Evolutionary conservation across 2,329 filamentous ascomycete species (phyloP), one percentile per base, ranked within the genome.

Genomic region (Venturia aucupariae): DNA sequence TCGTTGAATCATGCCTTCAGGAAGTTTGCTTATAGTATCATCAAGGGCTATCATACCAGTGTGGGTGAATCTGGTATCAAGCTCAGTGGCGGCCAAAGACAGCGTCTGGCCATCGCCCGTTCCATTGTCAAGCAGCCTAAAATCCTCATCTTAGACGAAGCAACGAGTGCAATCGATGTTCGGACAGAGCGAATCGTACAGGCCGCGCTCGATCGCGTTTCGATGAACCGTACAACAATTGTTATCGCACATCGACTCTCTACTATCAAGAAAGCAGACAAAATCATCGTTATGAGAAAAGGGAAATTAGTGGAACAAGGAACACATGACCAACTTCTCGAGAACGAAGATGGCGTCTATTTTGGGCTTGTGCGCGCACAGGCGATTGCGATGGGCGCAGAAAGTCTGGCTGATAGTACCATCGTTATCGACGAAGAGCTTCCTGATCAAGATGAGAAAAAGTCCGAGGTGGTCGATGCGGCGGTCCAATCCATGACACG

Each of bases 71-170:
- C 83, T 35, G 90, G 90, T 4, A 87, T 88, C 60, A 90, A 90
- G 71, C 78, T 95, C 1, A 91, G 88, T 13, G 89, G 90, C n/a
- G 91, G 91, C 0, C 90, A 96, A 72, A 84, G 90, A n/a, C 90
- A 95, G 72, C 84, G 91, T 5, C 82, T 95, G 30, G 87, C 89
- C 2, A 91, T 92, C 67, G 89, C 88, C 0, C 80, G 89, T 8
- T 86, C 86, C 13, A 85, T 91, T 35, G 80, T 91, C 63, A 84
- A 86, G 57, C 78, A 85, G 61, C 88, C 88, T 0, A 76, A 79
- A 0, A 83, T 92, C 1, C 75, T 92, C 3, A 82, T 92, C 6
- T 77, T 94, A 8, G 89, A 94, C 70, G 89, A 93, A 74, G 89
- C 90, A 1, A 92, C 89, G 0, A 88, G 85, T 65, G 86, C 88